A percentile compares a stretch with the other conserved stretches of the same genome.
phyloP scores from a whole-genome alignment of 805 yeast species.

The Lipomyces kockii region DNA sequence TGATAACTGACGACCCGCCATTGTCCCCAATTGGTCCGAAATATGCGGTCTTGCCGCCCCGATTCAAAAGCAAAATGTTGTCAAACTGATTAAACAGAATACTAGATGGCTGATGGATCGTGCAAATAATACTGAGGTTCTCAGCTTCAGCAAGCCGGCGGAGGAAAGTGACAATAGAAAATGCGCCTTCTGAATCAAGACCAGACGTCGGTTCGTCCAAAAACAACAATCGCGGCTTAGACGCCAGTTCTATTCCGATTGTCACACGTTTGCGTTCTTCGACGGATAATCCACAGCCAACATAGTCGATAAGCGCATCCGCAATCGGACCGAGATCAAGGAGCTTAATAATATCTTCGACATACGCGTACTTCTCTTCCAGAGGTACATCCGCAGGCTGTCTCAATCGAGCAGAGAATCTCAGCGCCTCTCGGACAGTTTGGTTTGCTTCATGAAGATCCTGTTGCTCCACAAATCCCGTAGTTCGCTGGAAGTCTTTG shows the following conservation, averaged over 20 bases:
- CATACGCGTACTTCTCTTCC: conserved; percentile 64
- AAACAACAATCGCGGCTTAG: conserved; percentile 64
- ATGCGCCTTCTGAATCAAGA: conserved; percentile 69
- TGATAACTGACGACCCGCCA: conserved; percentile 57
- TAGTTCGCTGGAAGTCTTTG: conserved; percentile 64
- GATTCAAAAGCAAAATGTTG: conserved; percentile 67
- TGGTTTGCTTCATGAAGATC: conserved; percentile 68
- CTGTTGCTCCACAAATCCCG: conserved; percentile 78
- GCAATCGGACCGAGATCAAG: conserved; percentile 67
- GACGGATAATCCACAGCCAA: conserved; percentile 70
- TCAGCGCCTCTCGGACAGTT: conserved; percentile 73
- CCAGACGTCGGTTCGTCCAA: conserved; percentile 73
- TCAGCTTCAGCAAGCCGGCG: conserved; percentile 58
- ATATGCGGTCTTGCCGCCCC: conserved; percentile 71
- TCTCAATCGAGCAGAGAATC: conserved; percentile 68
- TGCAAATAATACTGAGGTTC: conserved; percentile 70
- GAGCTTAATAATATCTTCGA: conserved; percentile 64
- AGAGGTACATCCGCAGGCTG: conserved; percentile 59
- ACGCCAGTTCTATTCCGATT: conserved; percentile 68
- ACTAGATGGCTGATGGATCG: conserved; percentile 82
- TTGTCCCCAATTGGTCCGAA: conserved; percentile 57
- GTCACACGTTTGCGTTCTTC: conserved; percentile 65
- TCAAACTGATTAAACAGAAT: conserved; percentile 69
- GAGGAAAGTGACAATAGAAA: conserved; percentile 66
- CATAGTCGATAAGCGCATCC: conserved; percentile 73